A percentile compares a stretch with the other conserved stretches of the same genome.
phyloP scores from a whole-genome alignment of 345 rosid species.

The Eucalyptus urophylla region DNA sequence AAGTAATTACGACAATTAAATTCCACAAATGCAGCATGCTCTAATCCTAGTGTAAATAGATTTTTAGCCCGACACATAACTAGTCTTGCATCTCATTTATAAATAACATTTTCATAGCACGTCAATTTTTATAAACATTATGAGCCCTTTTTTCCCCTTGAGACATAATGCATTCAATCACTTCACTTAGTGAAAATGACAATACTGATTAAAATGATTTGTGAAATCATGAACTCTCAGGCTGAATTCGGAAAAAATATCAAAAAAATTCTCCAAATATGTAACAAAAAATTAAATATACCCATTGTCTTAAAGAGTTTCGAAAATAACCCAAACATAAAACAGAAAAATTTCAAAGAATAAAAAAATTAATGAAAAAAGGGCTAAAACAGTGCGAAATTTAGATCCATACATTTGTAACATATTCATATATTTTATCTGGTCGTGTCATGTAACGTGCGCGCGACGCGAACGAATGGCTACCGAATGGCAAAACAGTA shows the following conservation, averaged over 20 bases:
- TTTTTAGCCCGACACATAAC: neutral
- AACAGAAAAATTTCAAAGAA: neutral
- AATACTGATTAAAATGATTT: neutral
- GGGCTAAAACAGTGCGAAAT: neutral
- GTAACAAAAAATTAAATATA: neutral
- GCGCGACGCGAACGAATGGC: neutral
- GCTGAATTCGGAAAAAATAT: neutral
- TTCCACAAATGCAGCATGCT: neutral
- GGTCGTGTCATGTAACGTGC: neutral
- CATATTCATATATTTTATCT: no score
- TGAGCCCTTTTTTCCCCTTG: neutral
- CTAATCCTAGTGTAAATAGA: neutral
- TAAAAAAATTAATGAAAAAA: neutral
- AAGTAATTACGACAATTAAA: neutral
- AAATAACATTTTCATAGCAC: neutral
- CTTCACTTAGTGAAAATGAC: neutral
- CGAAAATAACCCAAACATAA: neutral
- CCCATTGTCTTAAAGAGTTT: neutral
- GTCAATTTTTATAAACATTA: neutral
- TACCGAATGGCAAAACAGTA: neutral
- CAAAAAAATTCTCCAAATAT: neutral
- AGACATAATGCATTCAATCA: neutral
- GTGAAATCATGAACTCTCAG: neutral
- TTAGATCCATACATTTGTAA: neutral
- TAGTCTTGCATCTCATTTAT: neutral